Evolutionary conservation across 148 eudicot species (phyloP), one percentile per base, ranked within the genome.

Genomic region (Vaccinium darrowii): DNA sequence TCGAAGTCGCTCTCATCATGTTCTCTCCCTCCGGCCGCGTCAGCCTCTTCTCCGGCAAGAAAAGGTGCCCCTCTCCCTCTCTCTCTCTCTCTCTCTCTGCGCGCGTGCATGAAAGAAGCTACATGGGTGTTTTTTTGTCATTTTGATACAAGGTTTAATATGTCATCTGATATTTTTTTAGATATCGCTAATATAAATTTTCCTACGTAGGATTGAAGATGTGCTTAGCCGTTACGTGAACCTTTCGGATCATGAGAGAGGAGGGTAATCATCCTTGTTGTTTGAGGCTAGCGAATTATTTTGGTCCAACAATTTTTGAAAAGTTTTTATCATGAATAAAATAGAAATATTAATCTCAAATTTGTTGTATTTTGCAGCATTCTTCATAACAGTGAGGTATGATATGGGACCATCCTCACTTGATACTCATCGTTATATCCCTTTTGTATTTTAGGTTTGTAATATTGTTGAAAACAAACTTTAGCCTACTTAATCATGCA

Each of bases 1-100:
- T 94, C 47, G 98, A 94, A 71, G 88, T 94, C 8, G 94, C 94
- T 76, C 92, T 94, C 33, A 85, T 93, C 62, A 93, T 94, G 98
- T 90, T 93, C 88, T 94, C 98, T 81, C 94, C 94, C 80, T 94
- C 97, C 1, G 91, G 88, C 23, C 92, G 93, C 9, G 90, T 94
- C 19, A 91, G 91, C 84, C 94, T 91, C 74, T 94, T 94, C 78
- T 94, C 95, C 16, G 94, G 98, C 73, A 87, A 83, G 47, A 88
- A 88, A 86, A 94, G 98, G 98, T 91, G 21, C 4, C 11, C 4
- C 9, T 2, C 73, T 3, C 23, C 4, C 75, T 3, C 8, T 7
- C 27, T 74, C 49, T 33, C 36, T 69, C 33, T 67, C 27, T 67
- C 27, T 27, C 27, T 67, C 30, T 63, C 71, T 25, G 2, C 13